phyloP scores from a whole-genome alignment of 2,329 filamentous ascomycete species.

The Ophiostoma perfectum region DNA sequence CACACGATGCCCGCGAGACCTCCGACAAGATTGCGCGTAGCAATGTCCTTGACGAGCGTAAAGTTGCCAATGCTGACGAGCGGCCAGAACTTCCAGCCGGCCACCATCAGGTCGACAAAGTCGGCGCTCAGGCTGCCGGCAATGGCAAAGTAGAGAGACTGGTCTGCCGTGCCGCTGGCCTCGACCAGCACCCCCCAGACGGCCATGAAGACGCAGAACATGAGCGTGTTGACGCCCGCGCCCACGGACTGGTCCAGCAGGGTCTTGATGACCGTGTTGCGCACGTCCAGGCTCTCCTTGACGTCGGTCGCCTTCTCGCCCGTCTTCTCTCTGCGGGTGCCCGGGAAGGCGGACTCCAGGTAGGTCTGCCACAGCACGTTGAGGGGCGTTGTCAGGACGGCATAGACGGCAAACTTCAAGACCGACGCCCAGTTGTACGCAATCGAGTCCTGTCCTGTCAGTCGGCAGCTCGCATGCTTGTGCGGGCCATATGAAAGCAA shows the following conservation, averaged over 20 bases:
- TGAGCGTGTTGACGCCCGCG: conserved; percentile 57
- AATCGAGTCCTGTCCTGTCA: background rate
- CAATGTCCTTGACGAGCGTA: conserved; percentile 57
- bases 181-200: conserved; percentile 30
- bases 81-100: conserved; percentile 69
- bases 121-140: conserved; percentile 45
- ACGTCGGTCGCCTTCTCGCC: conserved; percentile 32
- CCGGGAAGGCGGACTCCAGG: conserved; percentile 70
- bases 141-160: conserved; percentile 35
- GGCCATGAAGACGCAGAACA: conserved; percentile 55
- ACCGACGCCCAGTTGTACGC: conserved; percentile 62
- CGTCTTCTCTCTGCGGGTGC: conserved; percentile 37
- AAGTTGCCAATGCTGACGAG: conserved; percentile 63
- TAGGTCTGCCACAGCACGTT: conserved; percentile 84
- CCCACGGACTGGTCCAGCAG: conserved; percentile 64
- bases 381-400: conserved; percentile 66
- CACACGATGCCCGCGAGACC: conserved; percentile 63
- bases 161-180: conserved; percentile 19
- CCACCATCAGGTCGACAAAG: conserved; percentile 59
- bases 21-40: conserved; percentile 60
- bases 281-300: conserved; percentile 49
- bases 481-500: conserved; percentile 24
- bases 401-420: conserved; percentile 71
- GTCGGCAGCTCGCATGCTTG: background rate
- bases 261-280: conserved; percentile 63